phyloP scores from a whole-genome alignment of 352 stramenopile genomes.

The Plasmopara halstedii region DNA sequence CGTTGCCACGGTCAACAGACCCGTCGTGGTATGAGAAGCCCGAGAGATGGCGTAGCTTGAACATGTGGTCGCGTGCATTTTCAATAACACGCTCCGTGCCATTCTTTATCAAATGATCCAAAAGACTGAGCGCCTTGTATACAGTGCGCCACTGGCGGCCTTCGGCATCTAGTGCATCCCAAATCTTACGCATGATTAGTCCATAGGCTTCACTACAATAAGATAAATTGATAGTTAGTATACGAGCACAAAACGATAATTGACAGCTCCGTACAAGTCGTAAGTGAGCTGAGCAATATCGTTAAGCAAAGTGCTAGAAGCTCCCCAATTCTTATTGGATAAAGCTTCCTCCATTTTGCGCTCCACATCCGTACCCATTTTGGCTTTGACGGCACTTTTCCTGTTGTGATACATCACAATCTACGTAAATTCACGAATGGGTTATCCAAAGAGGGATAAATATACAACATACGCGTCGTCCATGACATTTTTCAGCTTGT shows the following conservation, averaged over 20 bases:
- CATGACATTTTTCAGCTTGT: slow-evolving; percentile 84
- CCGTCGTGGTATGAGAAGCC: slow-evolving; percentile 88
- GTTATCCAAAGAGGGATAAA: neutral
- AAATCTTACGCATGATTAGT: slow-evolving; percentile 92
- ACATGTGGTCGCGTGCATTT: slow-evolving; percentile 93
- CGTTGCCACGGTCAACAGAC: slow-evolving; percentile 75
- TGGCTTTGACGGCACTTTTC: slow-evolving; percentile 81
- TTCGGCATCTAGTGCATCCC: slow-evolving; percentile 88
- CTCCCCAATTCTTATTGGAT: slow-evolving; percentile 99
- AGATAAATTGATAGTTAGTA: slow-evolving; percentile 3
- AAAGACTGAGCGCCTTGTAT: slow-evolving; percentile 93
- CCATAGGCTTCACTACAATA: slow-evolving; percentile 75
- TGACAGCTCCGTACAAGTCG: slow-evolving; percentile 68
- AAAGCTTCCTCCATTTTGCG: slow-evolving; percentile 92
- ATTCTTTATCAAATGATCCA: slow-evolving; percentile 98
- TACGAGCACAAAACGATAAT: neutral
- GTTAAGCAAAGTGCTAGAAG: slow-evolving; percentile 96
- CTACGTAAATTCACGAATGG: neutral
- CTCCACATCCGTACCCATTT: slow-evolving; percentile 82
- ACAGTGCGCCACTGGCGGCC: slow-evolving; percentile 94
- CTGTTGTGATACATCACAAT: slow-evolving; percentile 20
- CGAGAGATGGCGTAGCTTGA: slow-evolving; percentile 81
- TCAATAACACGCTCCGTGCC: slow-evolving; percentile 96
- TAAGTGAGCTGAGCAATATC: slow-evolving; percentile 97
- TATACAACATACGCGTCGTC: slow-evolving; percentile 72